These are phyloP conservation scores for Aspergillus quadrilineatus DNA, from an alignment of 2,329 filamentous ascomycete species.

Conservation along the genomic window DNA sequence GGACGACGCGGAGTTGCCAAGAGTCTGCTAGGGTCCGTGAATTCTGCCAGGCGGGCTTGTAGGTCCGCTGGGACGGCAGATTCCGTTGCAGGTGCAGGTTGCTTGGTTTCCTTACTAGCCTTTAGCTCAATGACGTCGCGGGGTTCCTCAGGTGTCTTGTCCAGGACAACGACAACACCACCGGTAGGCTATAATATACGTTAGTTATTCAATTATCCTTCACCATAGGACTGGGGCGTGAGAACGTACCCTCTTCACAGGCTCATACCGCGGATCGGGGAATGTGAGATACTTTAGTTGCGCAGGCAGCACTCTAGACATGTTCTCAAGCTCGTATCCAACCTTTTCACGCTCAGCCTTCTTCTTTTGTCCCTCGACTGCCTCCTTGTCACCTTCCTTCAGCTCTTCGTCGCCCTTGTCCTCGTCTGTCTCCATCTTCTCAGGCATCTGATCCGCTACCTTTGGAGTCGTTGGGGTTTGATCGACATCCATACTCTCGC, in stretches of 20 bases:
- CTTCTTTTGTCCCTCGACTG: slow-evolving; percentile 68
- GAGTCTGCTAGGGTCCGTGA: slow-evolving; percentile 31
- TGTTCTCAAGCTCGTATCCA: slow-evolving; percentile 93
- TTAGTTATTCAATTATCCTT: neutral
- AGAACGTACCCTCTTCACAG: slow-evolving; percentile 76
- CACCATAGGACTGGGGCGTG: neutral
- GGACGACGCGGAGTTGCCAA: slow-evolving; percentile 36
- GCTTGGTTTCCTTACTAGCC: slow-evolving; percentile 67
- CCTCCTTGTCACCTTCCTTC: slow-evolving; percentile 61
- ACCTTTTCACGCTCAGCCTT: slow-evolving; percentile 94
- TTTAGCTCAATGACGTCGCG: slow-evolving; percentile 88
- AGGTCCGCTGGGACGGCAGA: slow-evolving; percentile 20
- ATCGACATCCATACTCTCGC: slow-evolving; percentile 95
- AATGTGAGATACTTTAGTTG: slow-evolving; percentile 97
- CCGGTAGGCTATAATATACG: slow-evolving; percentile 71
- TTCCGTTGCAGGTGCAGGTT: slow-evolving; percentile 42
- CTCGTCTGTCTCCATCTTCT: slow-evolving; percentile 79
- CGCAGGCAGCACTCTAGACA: slow-evolving; percentile 87
- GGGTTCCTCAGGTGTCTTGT: slow-evolving; percentile 73
- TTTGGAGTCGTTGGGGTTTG: slow-evolving; percentile 73
- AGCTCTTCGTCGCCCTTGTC: slow-evolving; percentile 65
- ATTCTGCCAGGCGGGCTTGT: slow-evolving; percentile 45
- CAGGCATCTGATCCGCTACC: slow-evolving; percentile 57
- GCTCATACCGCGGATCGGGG: slow-evolving; percentile 84
- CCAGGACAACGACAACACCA: slow-evolving; percentile 85